phyloP scores from a whole-genome alignment of 225 moss, liverwort and hornwort species.

The Neckera pumila region DNA sequence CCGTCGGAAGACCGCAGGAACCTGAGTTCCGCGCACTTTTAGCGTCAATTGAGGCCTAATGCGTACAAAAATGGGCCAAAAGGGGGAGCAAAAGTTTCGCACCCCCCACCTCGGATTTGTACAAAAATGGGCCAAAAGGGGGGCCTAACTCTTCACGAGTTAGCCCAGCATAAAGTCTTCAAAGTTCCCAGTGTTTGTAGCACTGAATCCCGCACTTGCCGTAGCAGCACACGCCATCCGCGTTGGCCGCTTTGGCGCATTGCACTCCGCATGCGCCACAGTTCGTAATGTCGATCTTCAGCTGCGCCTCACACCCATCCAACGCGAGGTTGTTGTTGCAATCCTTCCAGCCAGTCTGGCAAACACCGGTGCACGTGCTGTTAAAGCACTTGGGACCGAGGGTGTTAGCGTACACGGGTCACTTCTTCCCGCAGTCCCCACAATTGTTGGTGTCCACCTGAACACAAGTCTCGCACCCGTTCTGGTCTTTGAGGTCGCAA shows the following conservation, averaged over 20 bases:
- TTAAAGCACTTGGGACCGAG: neutral
- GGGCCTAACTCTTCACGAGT: no score
- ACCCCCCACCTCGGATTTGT: no score
- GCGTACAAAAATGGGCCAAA: no score
- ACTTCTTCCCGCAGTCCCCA: neutral
- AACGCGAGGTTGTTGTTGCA: neutral
- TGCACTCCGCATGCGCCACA: neutral
- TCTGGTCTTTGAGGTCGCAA: neutral
- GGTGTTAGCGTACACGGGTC: neutral
- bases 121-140: no score
- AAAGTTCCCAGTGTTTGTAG: no score
- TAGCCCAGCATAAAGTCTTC: no score
- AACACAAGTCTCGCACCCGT: neutral
- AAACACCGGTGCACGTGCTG: neutral
- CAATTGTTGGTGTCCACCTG: neutral
- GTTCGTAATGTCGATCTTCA: neutral
- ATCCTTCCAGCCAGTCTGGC: neutral
- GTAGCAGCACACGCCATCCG: neutral
- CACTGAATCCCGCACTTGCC: neutral
- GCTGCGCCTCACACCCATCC: neutral
- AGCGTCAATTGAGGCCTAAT: no score
- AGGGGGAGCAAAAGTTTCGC: no score
- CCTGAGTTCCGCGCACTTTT: no score
- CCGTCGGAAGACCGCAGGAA: no score
- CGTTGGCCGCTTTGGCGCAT: neutral